Conservation (phyloP, 2,329 filamentous ascomycete genomes). For the Trichoderma koningiopsis region DNA sequence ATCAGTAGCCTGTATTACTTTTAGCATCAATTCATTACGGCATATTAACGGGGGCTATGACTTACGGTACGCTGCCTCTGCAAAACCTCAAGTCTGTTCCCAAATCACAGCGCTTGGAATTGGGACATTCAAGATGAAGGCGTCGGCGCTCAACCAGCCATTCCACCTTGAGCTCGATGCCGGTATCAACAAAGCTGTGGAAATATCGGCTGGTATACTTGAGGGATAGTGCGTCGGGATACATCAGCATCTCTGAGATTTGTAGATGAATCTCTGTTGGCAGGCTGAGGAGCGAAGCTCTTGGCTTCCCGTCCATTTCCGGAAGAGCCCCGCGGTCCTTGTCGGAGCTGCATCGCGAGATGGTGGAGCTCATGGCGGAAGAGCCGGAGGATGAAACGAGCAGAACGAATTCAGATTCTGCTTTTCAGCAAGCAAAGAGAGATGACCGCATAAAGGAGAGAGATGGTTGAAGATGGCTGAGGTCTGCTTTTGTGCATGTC, state of each 20-base stretch:
- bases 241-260: slow-evolving; percentile 62
- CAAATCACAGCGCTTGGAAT: slow-evolving; percentile 58
- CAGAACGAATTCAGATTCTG: not conserved
- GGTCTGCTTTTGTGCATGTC: slow-evolving; percentile 3
- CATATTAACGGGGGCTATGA: slow-evolving; percentile 20
- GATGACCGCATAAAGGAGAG: not conserved
- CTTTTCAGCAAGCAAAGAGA: not conserved
- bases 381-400: not conserved
- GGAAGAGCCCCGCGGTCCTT: slow-evolving; percentile 1
- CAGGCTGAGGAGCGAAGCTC: slow-evolving; percentile 47
- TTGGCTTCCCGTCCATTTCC: not conserved
- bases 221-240: slow-evolving; percentile 70
- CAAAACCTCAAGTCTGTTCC: slow-evolving; percentile 63
- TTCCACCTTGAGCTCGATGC: slow-evolving; percentile 64
- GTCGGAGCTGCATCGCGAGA: slow-evolving; percentile 7
- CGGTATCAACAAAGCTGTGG: slow-evolving; percentile 65
- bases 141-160: slow-evolving; percentile 68
- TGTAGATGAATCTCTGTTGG: slow-evolving; percentile 69
- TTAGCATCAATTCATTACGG: not conserved
- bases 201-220: slow-evolving; percentile 68
- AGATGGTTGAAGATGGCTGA: not conserved
- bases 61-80: slow-evolving; percentile 59
- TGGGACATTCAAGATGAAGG: slow-evolving; percentile 67
- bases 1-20: slow-evolving; percentile 53
- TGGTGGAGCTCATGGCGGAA: slow-evolving; percentile 8